Conservation (phyloP, 1,284 basidiomycete genomes). For the Rhodotorula glutinis region DNA sequence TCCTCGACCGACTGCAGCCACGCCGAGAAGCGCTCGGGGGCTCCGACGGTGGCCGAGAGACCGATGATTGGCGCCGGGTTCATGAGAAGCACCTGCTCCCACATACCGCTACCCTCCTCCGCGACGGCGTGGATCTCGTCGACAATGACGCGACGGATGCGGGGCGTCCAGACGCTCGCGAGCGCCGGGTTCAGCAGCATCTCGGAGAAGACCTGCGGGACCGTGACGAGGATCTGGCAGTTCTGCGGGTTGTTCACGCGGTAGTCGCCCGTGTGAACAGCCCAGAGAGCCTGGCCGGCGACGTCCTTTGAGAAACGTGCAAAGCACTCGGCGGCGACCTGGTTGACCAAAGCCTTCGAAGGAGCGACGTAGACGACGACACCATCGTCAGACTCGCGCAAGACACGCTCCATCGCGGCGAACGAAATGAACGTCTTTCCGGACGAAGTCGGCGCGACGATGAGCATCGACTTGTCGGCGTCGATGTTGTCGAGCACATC, state of each 20-base stretch:
- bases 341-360: conserved; percentile 65
- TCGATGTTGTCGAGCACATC: conserved; percentile 64
- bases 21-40: conserved; percentile 61
- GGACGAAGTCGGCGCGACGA: conserved; percentile 56
- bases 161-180: conserved; percentile 60
- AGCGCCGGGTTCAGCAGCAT: conserved; percentile 65
- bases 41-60: conserved; percentile 66
- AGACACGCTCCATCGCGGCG: conserved; percentile 67
- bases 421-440: conserved; percentile 71
- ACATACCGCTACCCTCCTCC: conserved; percentile 63
- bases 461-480: conserved; percentile 59
- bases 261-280: conserved; percentile 66
- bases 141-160: conserved; percentile 64
- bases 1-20: conserved; percentile 64
- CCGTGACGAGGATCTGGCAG: conserved; percentile 67
- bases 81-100: conserved; percentile 54
- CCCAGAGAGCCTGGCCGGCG: conserved; percentile 59
- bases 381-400: conserved; percentile 61
- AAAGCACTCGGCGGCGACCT: conserved; percentile 62
- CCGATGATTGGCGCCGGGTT: conserved; percentile 59
- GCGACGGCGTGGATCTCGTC: conserved; percentile 71
- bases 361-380: conserved; percentile 69
- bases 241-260: conserved; percentile 57
- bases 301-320: conserved; percentile 61
- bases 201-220: conserved; percentile 64